These are phyloP conservation scores for Rhizopogon rudus DNA, from an alignment of 768 basidiomycete genomes.

Conservation along the genomic window DNA sequence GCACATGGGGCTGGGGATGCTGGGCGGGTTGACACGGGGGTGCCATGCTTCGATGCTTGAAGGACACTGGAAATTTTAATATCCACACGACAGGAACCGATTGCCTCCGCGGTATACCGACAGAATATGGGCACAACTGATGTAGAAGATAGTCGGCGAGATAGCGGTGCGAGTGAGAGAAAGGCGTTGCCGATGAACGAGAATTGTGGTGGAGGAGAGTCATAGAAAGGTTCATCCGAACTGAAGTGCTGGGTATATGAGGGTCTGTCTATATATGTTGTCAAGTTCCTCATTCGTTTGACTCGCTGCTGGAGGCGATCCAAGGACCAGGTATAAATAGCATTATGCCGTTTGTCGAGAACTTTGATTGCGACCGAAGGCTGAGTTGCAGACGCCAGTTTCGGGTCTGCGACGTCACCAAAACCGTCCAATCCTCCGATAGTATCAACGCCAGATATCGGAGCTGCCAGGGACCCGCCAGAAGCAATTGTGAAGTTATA, in stretches of 20 bases:
- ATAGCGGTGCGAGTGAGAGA: constrained; percentile 77
- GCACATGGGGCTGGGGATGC: constrained; percentile 68
- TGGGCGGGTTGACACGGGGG: constrained; percentile 63
- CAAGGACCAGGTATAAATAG: constrained; percentile 89
- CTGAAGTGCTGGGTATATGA: constrained; percentile 94
- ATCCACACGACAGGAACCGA: constrained; percentile 88
- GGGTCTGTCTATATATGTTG: constrained; percentile 86
- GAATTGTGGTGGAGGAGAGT: constrained; percentile 80
- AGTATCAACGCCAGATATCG: constrained; percentile 78
- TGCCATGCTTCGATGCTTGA: constrained; percentile 52
- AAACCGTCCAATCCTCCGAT: constrained; percentile 88
- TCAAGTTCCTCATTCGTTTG: constrained; percentile 89
- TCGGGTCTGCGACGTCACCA: constrained; percentile 87
- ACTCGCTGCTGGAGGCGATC: constrained; percentile 86
- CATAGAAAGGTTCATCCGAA: constrained; percentile 89
- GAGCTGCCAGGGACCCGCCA: constrained; percentile 71
- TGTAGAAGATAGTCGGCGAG: constrained; percentile 66
- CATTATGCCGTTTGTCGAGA: constrained; percentile 80
- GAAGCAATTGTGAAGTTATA: constrained; percentile 95
- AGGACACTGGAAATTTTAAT: constrained; percentile 76
- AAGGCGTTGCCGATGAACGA: constrained; percentile 90
- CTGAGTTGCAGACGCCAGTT: constrained; percentile 65
- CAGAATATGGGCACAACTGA: constrained; percentile 88
- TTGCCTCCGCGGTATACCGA: constrained; percentile 90
- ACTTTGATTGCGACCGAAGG: constrained; percentile 89